phyloP scores from a whole-genome alignment of 169 alveolate species.

The Cyclospora cayetanensis region DNA sequence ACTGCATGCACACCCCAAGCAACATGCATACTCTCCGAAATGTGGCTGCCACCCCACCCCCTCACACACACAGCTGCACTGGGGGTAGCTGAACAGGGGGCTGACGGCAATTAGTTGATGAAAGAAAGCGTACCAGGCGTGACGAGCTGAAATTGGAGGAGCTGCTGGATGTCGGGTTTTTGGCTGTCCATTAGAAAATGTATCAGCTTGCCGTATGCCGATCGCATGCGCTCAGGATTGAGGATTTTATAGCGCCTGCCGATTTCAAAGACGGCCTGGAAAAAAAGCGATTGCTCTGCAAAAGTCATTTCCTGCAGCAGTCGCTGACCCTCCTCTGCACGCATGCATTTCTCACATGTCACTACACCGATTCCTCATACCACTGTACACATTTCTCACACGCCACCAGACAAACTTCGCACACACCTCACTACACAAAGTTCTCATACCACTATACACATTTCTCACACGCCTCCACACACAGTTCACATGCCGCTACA shows the following conservation, averaged over 20 bases:
- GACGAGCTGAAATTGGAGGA: conserved; percentile 77
- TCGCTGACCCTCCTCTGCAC: conserved; percentile 85
- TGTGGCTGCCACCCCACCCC: too few species aligned
- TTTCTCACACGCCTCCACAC: too few species aligned
- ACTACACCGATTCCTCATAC: too few species aligned
- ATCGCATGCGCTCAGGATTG: conserved; percentile 93
- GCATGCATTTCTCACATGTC: too few species aligned
- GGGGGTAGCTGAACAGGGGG: too few species aligned
- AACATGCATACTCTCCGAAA: background rate
- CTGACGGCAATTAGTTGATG: background rate
- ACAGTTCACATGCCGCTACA: too few species aligned
- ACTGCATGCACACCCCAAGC: conserved; percentile 77
- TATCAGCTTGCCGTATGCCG: conserved; percentile 90
- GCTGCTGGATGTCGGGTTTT: conserved; percentile 86
- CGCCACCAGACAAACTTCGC: too few species aligned
- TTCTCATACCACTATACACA: too few species aligned
- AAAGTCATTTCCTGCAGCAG: conserved; percentile 85
- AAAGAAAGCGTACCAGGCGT: conserved; percentile 31
- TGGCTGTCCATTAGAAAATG: conserved; percentile 91
- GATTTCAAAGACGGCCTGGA: conserved; percentile 88
- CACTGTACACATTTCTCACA: too few species aligned
- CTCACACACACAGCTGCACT: too few species aligned
- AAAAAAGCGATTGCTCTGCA: conserved; percentile 82
- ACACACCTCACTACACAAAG: too few species aligned
- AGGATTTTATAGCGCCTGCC: conserved; percentile 92